Conservation (phyloP, 1,139 yeast species). For the Saccharomycopsis hybrid region DNA sequence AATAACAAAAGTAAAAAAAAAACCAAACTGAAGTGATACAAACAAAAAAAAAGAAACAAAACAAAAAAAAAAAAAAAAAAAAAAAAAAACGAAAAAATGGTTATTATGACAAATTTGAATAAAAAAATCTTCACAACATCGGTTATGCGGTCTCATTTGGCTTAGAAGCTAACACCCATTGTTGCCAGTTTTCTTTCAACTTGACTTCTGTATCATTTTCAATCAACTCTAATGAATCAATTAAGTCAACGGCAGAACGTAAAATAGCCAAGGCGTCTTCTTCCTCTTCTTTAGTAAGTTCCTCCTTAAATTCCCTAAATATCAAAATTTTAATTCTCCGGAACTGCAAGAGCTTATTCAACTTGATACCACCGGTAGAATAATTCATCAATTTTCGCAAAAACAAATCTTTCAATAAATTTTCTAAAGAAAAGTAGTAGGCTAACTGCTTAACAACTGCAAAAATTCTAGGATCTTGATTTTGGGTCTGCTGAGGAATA, state of each 20-base stretch:
- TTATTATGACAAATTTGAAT: neutral
- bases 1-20: neutral
- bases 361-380: slow-evolving; percentile 55
- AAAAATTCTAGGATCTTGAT: slow-evolving; percentile 21
- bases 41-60: no score
- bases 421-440: slow-evolving; percentile 77
- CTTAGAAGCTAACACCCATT: slow-evolving; percentile 34
- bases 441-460: slow-evolving; percentile 49
- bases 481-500: no score
- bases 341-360: slow-evolving; percentile 54
- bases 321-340: slow-evolving; percentile 54
- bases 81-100: neutral
- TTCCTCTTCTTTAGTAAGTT: slow-evolving; percentile 26
- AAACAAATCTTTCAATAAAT: slow-evolving; percentile 70
- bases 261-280: slow-evolving; percentile 39
- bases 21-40: neutral
- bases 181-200: slow-evolving; percentile 35
- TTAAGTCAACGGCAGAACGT: slow-evolving; percentile 27
- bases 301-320: slow-evolving; percentile 2
- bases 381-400: slow-evolving; percentile 74
- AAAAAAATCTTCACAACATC: no score
- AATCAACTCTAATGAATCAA: slow-evolving; percentile 39
- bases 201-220: slow-evolving; percentile 37
- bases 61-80: neutral
- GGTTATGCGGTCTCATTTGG: no score